Percentiles rank a stretch among this genome's conserved stretches.
These are phyloP conservation scores for Ophiosphaerella korrae DNA, from an alignment of 2,329 filamentous ascomycete genomes.

Conservation along the genomic window DNA sequence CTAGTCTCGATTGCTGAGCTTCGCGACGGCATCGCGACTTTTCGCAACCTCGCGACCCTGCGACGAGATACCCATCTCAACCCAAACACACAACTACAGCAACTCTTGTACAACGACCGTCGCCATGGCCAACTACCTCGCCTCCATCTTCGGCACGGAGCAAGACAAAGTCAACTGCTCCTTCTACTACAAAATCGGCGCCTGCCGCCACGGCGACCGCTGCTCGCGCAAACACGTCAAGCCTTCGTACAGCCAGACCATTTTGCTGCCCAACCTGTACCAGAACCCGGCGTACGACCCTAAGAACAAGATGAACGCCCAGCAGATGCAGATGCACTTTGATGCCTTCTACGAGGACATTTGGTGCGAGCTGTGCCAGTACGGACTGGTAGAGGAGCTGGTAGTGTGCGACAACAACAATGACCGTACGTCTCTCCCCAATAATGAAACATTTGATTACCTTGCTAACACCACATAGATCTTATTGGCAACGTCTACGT, in stretches of 20 bases:
- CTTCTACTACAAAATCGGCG: constrained; percentile 99
- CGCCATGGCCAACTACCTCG: constrained; percentile 94
- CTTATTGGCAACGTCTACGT: constrained; percentile 99
- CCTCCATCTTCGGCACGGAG: constrained; percentile 99
- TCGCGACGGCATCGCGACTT: constrained; percentile 25
- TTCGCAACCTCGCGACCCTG: constrained; percentile 10
- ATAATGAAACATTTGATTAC: neutral
- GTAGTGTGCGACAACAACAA: constrained; percentile 99
- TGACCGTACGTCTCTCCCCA: constrained; percentile 68
- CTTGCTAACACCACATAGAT: constrained; percentile 57
- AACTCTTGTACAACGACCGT: neutral
- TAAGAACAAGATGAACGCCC: constrained; percentile 94
- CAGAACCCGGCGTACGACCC: constrained; percentile 98
- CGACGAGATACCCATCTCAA: constrained; percentile 3
- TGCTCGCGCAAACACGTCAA: constrained; percentile 99
- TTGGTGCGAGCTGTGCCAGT: constrained; percentile 99
- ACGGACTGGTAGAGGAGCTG: constrained; percentile 94
- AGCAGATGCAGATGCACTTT: constrained; percentile 98
- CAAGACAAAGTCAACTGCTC: constrained; percentile 99
- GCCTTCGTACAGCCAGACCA: constrained; percentile 95
- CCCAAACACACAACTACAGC: neutral
- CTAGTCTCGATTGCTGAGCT: constrained; percentile 14
- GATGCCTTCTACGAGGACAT: constrained; percentile 99
- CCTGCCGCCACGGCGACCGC: constrained; percentile 96
- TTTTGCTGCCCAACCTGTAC: constrained; percentile 97